Percentiles rank a stretch among this genome's conserved stretches.
These are phyloP conservation scores for Mytilinidion resinicola DNA, from an alignment of 495 filamentous ascomycete genomes.

Conservation along the genomic window DNA sequence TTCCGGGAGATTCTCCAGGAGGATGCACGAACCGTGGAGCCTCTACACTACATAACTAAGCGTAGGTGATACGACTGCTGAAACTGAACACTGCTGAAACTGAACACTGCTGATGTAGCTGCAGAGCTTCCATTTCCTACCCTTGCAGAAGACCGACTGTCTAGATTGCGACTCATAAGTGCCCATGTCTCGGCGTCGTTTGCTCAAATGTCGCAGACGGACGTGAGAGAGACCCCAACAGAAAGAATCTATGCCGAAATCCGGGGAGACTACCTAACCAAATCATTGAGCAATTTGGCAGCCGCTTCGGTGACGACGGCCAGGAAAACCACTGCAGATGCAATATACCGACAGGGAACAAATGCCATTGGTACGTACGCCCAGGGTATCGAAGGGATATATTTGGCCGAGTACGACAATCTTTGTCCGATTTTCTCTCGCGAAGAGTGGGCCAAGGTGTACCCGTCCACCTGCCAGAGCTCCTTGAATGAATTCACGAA, in stretches of 20 bases:
- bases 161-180: slow-evolving; percentile 54
- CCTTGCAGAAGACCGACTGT: slow-evolving; percentile 50
- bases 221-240: slow-evolving; percentile 50
- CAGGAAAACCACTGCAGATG: slow-evolving; percentile 69
- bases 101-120: slow-evolving; percentile 33
- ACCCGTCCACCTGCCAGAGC: slow-evolving; percentile 67
- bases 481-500: slow-evolving; percentile 75
- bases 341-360: slow-evolving; percentile 81
- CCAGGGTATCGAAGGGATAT: slow-evolving; percentile 76
- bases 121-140: slow-evolving; percentile 63
- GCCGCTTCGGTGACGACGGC: slow-evolving; percentile 83
- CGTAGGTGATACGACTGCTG: slow-evolving; percentile 47
- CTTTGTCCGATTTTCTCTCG: slow-evolving; percentile 76
- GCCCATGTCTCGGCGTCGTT: slow-evolving; percentile 50
- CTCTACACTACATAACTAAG: slow-evolving; percentile 90
- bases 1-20: slow-evolving; percentile 71
- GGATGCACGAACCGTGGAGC: slow-evolving; percentile 70
- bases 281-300: slow-evolving; percentile 76
- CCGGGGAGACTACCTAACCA: slow-evolving; percentile 73
- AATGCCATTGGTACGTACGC: slow-evolving; percentile 91
- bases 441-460: slow-evolving; percentile 72
- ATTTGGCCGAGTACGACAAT: slow-evolving; percentile 80
- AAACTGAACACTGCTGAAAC: slow-evolving; percentile 34
- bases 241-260: slow-evolving; percentile 77
- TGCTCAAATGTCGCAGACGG: slow-evolving; percentile 42